Evolutionary conservation across 805 yeast species (phyloP), one percentile per base, ranked within the genome.

Genomic region (Ogataea ramenticola): DNA sequence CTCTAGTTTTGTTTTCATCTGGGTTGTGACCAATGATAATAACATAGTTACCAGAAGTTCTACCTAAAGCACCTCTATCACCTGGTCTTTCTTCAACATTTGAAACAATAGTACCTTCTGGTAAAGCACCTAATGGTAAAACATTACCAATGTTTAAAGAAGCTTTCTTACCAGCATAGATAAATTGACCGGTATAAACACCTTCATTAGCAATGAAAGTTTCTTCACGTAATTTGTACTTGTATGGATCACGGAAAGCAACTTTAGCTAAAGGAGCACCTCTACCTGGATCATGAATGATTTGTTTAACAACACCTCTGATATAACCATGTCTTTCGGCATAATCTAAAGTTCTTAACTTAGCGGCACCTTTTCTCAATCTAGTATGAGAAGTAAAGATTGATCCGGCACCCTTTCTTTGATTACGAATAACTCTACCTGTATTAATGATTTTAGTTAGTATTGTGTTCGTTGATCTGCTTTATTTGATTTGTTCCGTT

Each of bases 351-450:
- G 96, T 86, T 85, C 99, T 88, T 74, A 91, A 84, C 87, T 91
- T 91, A 72, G 99, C 99, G 72, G 99, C 98, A 75, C 99, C 99
- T 80, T 93, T 87, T 86, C 99, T 89, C 76, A 93, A 87, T 79
- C 98, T 91, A 82, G 98, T 91, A 93, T 91, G 96, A 68, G 99
- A 83, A 72, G 95, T 85, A 89, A 93, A 93, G 83, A 93, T 89
- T 68, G 98, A 91, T 72, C 99, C 98, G 76, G 96, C 96, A 86
- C 98, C 98, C 82, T 93, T 93, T 89, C 99, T 90, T 85, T 93
- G 99, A 85, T 93, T 93, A 81, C 99, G 95, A 82, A 93, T 93
- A 79, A 93, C 99, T 85, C 98, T 88, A 86, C 96, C 96, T 81
- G 42, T 54, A 44, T n/a, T 20, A 39, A 40, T 46, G n/a, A 37